Conservation (phyloP, 2,329 filamentous ascomycete genomes). For the Mariannaea elegans region DNA sequence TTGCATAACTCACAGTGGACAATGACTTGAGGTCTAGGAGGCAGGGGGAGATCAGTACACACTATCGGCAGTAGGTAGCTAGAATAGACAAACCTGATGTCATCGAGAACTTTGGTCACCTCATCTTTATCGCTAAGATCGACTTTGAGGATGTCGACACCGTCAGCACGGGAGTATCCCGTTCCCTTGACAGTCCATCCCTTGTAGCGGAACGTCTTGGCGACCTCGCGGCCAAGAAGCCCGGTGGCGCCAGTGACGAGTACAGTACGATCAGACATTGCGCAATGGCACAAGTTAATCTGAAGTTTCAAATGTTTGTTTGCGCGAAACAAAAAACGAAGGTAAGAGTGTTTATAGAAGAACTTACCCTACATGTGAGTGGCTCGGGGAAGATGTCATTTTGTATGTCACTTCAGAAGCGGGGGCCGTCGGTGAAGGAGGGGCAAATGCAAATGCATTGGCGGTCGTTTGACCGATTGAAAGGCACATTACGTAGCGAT, state of each 20-base stretch:
- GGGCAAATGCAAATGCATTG: not conserved
- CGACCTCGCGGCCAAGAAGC: constrained; percentile 81
- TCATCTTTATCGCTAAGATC: constrained; percentile 59
- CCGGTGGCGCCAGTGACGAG: constrained; percentile 88
- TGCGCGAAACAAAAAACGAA: no score
- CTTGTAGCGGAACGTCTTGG: constrained; percentile 70
- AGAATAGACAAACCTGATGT: constrained; percentile 56
- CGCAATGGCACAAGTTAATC: not conserved
- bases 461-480: not conserved
- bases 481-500: no score
- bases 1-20: constrained; percentile 74
- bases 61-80: not conserved
- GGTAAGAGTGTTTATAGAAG: no score
- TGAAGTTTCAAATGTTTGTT: no score
- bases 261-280: constrained; percentile 56
- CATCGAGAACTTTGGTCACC: constrained; percentile 60
- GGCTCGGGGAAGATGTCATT: not conserved
- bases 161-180: constrained; percentile 77
- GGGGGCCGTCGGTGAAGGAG: not conserved
- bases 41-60: constrained; percentile 10
- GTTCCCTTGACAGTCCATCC: constrained; percentile 76
- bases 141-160: constrained; percentile 71
- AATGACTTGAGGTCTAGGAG: constrained; percentile 73
- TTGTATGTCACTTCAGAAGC: not conserved
- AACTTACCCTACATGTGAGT: no score